Evolutionary conservation across 108 stramenopile species (phyloP).

Genomic region (Cyclotella atomus): DNA sequence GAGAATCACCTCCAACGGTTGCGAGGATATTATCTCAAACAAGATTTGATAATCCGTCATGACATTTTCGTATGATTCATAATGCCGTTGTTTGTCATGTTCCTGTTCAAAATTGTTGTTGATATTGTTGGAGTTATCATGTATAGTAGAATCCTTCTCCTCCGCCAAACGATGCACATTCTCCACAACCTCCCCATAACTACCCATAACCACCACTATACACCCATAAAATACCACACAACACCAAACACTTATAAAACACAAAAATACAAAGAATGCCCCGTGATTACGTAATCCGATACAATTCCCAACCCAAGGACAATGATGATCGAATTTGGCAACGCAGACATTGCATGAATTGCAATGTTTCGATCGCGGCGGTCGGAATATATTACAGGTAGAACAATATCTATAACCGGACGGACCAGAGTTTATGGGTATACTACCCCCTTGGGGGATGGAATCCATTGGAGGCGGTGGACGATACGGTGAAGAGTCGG

Average conservation of each 20-base stretch:
- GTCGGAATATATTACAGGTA: conserved; percentile 89
- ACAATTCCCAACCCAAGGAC: conserved; percentile 94
- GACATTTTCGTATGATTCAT: conserved; percentile 2
- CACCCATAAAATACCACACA: conserved; percentile 56
- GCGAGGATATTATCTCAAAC: conserved; percentile 48
- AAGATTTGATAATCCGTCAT: conserved; percentile 26
- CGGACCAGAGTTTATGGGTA: conserved; percentile 70
- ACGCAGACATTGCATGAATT: conserved; percentile 94
- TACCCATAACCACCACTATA: conserved; percentile 52
- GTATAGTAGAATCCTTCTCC: neutral
- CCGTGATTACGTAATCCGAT: conserved; percentile 94
- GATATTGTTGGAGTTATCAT: neutral
- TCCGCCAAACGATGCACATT: neutral
- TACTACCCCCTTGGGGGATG: conserved; percentile 38
- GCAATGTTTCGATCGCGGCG: conserved; percentile 95
- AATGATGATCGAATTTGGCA: conserved; percentile 90
- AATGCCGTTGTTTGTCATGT: neutral
- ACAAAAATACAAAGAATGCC: conserved; percentile 83
- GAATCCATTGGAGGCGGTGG: conserved; percentile 59
- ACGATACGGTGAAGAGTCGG: conserved; percentile 68
- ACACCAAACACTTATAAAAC: conserved; percentile 57
- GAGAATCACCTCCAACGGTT: conserved; percentile 66
- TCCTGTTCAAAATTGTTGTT: neutral
- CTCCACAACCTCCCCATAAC: conserved; percentile 17
- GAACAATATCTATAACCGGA: conserved; percentile 86